Evolutionary conservation across 2,329 filamentous ascomycete genomes (phyloP).

Genomic region (Pyricularia grisea): DNA sequence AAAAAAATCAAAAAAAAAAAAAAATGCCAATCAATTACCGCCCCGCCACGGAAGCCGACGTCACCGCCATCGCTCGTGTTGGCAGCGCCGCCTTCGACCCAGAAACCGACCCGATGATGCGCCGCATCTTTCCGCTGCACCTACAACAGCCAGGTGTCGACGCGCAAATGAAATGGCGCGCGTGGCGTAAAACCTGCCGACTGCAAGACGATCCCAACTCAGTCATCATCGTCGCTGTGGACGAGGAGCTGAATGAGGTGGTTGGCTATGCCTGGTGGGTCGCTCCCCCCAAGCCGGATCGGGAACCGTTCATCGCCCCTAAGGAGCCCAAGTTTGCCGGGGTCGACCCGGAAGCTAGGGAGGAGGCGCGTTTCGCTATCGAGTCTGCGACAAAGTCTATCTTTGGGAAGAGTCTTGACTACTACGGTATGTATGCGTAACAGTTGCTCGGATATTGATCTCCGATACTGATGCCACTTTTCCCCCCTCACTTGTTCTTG

Average conservation of each 20-base stretch:
- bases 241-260: slow-evolving; percentile 5
- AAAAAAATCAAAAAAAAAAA: slow-evolving; percentile 7
- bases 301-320: neutral
- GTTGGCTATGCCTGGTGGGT: slow-evolving; percentile 14
- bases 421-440: neutral
- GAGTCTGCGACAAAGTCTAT: slow-evolving; percentile 5
- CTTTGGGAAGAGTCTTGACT: slow-evolving; percentile 10
- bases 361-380: slow-evolving; percentile 6
- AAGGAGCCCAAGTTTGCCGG: slow-evolving; percentile 5
- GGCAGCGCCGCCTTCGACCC: slow-evolving; percentile 15
- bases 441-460: too few relatives aligned
- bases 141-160: slow-evolving; percentile 8
- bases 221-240: slow-evolving; percentile 12
- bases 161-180: slow-evolving; percentile 8
- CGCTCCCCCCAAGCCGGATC: slow-evolving; percentile 5
- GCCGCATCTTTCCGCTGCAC: slow-evolving; percentile 9
- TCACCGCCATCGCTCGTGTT: slow-evolving; percentile 15
- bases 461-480: neutral
- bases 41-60: slow-evolving; percentile 15
- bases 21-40: slow-evolving; percentile 16
- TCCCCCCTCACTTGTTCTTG: neutral
- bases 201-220: slow-evolving; percentile 7
- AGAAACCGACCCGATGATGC: slow-evolving; percentile 9
- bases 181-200: slow-evolving; percentile 9
- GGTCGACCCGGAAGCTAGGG: slow-evolving; percentile 10